A percentile compares a stretch with the other conserved stretches of the same genome.
These are phyloP conservation scores for Pseudogymnoascus sp. DNA, from an alignment of 2,329 filamentous ascomycete species.

Conservation along the genomic window DNA sequence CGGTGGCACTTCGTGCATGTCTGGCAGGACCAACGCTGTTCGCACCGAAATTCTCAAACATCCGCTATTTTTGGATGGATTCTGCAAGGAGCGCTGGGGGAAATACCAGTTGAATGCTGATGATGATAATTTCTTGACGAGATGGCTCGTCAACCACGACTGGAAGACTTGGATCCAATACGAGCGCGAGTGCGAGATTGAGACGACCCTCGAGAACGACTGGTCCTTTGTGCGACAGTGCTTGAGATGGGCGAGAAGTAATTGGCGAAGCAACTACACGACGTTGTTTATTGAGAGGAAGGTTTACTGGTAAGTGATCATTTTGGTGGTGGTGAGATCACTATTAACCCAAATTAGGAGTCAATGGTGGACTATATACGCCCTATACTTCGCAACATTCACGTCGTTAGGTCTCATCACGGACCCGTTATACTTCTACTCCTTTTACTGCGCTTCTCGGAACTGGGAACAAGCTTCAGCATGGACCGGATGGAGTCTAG, in stretches of 20 bases:
- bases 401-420: slow-evolving; percentile 76
- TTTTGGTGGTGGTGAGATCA: slow-evolving; percentile 9
- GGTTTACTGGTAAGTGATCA: slow-evolving; percentile 69
- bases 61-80: slow-evolving; percentile 75
- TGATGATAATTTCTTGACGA: slow-evolving; percentile 96
- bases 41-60: slow-evolving; percentile 80
- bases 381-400: slow-evolving; percentile 84
- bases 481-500: not conserved
- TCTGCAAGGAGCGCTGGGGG: slow-evolving; percentile 85
- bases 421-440: slow-evolving; percentile 63
- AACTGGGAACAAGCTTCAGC: slow-evolving; percentile 46
- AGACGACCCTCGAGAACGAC: slow-evolving; percentile 87
- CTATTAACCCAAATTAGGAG: slow-evolving; percentile 45
- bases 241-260: slow-evolving; percentile 89
- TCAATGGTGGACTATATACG: slow-evolving; percentile 89
- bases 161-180: slow-evolving; percentile 97
- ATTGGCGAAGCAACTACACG: slow-evolving; percentile 94
- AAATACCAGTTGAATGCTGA: slow-evolving; percentile 89
- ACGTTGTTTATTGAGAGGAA: slow-evolving; percentile 76
- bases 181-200: slow-evolving; percentile 79
- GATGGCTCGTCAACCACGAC: slow-evolving; percentile 84
- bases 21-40: slow-evolving; percentile 87
- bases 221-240: slow-evolving; percentile 88
- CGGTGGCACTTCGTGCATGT: slow-evolving; percentile 93
- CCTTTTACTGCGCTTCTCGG: slow-evolving; percentile 60